phyloP scores from a whole-genome alignment of 495 filamentous ascomycete species.

The Penicillium antarcticum region DNA sequence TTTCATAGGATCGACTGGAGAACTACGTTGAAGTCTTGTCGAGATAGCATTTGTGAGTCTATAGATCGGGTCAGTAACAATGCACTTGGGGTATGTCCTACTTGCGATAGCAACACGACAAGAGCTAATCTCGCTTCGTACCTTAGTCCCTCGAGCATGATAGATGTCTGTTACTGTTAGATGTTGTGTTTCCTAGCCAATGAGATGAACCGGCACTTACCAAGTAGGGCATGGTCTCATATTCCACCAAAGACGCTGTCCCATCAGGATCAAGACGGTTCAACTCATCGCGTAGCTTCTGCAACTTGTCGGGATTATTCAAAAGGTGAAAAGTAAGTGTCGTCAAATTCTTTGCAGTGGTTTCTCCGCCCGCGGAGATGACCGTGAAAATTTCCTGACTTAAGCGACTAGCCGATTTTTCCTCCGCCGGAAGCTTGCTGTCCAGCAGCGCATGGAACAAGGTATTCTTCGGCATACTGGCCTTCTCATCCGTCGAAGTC shows the following conservation, averaged over 20 bases:
- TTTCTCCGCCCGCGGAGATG: conserved; percentile 46
- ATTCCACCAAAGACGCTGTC: conserved; percentile 23
- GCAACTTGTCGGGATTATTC: conserved; percentile 27
- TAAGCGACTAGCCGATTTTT: conserved; percentile 30
- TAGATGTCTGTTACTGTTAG: conserved; percentile 16
- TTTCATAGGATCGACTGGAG: conserved; percentile 29
- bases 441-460: conserved; percentile 43
- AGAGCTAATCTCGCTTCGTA: background rate
- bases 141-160: conserved; percentile 34
- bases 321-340: conserved; percentile 41
- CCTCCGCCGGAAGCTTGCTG: conserved; percentile 35
- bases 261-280: conserved; percentile 14
- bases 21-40: conserved; percentile 33
- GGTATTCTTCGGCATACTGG: conserved; percentile 17
- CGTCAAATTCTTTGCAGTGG: conserved; percentile 37
- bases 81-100: too few species aligned
- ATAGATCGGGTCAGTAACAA: background rate
- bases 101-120: too few species aligned
- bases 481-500: background rate
- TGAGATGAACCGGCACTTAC: conserved; percentile 1
- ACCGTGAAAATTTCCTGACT: conserved; percentile 41
- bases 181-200: background rate
- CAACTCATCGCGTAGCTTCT: conserved; percentile 29
- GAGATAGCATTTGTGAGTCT: conserved; percentile 30
- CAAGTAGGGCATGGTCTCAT: conserved; percentile 35